Conservation (phyloP, 1,284 basidiomycete genomes). For the Naganishia cerealis region DNA sequence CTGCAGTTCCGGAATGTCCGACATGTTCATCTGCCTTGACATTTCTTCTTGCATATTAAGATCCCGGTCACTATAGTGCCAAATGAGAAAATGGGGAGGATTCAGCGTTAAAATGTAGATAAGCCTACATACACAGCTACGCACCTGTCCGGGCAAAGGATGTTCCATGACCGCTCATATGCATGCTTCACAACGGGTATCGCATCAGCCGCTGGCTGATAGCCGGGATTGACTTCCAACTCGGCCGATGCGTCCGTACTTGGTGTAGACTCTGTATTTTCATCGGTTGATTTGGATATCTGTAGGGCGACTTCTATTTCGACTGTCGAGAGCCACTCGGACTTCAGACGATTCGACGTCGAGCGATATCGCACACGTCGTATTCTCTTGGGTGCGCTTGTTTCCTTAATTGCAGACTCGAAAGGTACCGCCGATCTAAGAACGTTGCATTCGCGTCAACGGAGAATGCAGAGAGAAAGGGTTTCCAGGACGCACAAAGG, state of each 20-base stretch:
- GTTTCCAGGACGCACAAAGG: constrained; percentile 5
- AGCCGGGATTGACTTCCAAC: background rate
- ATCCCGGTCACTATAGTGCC: constrained; percentile 9
- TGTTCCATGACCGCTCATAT: constrained; percentile 15
- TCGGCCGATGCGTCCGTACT: background rate
- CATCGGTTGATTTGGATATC: background rate
- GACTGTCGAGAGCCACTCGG: constrained; percentile 15
- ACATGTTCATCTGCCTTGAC: background rate
- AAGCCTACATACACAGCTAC: background rate
- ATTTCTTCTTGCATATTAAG: constrained; percentile 15
- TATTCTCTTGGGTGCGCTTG: background rate
- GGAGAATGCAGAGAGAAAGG: background rate
- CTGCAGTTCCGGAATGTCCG: background rate
- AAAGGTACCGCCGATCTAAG: constrained; percentile 6
- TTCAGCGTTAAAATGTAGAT: background rate
- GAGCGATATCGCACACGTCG: constrained; percentile 12
- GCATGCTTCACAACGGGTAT: constrained; percentile 3
- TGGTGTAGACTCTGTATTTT: background rate
- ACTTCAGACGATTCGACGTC: background rate
- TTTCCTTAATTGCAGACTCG: constrained; percentile 1
- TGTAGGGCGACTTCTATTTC: constrained; percentile 9
- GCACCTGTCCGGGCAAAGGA: constrained; percentile 20
- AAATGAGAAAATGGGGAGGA: background rate
- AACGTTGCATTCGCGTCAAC: background rate
- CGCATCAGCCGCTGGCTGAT: no score